phyloP scores from a whole-genome alignment of 768 basidiomycete genomes.

The Tricholomella constricta region DNA sequence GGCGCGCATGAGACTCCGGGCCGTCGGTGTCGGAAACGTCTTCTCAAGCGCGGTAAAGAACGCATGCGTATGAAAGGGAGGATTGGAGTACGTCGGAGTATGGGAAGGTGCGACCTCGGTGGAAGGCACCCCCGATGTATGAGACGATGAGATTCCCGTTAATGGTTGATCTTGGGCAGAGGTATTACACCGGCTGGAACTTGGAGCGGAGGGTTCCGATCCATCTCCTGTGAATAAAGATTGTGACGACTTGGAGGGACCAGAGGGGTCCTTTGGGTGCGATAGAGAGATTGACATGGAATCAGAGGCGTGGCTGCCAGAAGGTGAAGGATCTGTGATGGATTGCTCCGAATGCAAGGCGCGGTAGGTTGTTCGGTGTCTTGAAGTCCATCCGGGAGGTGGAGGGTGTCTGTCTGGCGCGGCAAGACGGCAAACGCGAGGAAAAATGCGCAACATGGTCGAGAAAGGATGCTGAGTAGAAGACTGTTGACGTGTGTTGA shows the following conservation, averaged over 20 bases:
- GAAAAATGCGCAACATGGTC: constrained; percentile 12
- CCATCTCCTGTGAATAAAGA: constrained; percentile 9
- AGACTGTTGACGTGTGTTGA: constrained; percentile 12
- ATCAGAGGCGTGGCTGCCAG: background rate
- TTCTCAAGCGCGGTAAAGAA: constrained; percentile 74
- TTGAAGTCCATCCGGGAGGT: background rate
- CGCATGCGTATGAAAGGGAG: constrained; percentile 82
- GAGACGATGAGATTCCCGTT: constrained; percentile 9
- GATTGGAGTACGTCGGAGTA: constrained; percentile 53
- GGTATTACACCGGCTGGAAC: constrained; percentile 10
- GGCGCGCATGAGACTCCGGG: constrained; percentile 81
- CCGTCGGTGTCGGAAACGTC: constrained; percentile 73
- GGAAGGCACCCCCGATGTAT: constrained; percentile 21
- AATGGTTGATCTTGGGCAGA: constrained; percentile 14
- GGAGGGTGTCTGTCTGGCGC: constrained; percentile 5
- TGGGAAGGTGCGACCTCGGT: constrained; percentile 19
- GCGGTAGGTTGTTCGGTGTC: constrained; percentile 2
- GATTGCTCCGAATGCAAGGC: constrained; percentile 12
- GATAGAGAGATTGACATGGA: constrained; percentile 14
- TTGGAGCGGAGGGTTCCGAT: constrained; percentile 1
- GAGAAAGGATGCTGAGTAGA: background rate
- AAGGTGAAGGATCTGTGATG: constrained; percentile 14
- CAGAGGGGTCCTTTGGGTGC: constrained; percentile 13
- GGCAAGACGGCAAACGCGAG: constrained; percentile 14
- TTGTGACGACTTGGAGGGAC: background rate